Evolutionary conservation across 2,329 filamentous ascomycete species (phyloP), one percentile per base, ranked within the genome.

Genomic region (Teratosphaeria destructans): DNA sequence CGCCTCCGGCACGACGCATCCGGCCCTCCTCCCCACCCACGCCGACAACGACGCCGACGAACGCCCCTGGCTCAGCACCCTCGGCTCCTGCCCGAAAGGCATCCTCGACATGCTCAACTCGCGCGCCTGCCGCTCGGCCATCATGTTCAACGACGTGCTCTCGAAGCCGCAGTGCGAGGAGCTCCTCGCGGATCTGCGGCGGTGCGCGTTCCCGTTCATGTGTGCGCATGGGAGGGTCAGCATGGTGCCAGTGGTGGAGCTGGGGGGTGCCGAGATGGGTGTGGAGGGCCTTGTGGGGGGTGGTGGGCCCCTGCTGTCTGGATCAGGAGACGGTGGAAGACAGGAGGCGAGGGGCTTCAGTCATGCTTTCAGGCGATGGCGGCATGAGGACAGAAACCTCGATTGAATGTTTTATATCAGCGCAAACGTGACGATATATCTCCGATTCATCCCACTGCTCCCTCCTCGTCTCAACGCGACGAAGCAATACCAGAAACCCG

Each of bases 91-190:
- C 65, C 92, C 93, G 0, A 78, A 81, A 29, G 86, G 87, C 0
- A 84, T 97, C 12, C 67, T 95, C 3, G 88, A 95, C 34, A 74
- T 93, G 69, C 75, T 93, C 4, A 86, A 90, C 68, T 91, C 88
- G 0, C 81, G 87, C 59, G 84, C 89, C 1, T 94, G 89, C 68
- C 80, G 88, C 57, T 89, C 87, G 39, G 88, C 90, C 2, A 85
- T 94, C 70, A 93, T 92, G 88, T 95, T 95, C 74, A 93, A 93
- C 65, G 90, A 95, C 67, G 69, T 75, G 5, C 74, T 94, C 7
- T 78, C 77, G 0, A 63, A 70, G 0, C 72, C 77, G 0, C 79
- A 90, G 63, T 93, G 89, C 65, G 65, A 74, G 10, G 69, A 72
- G 0, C 72, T 94, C 37, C 71, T 93, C 0, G 61, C 58, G 1